A percentile compares a stretch with the other conserved stretches of the same genome.
phyloP scores from a whole-genome alignment of 345 rosid genomes.

The Gossypium thurberi region DNA sequence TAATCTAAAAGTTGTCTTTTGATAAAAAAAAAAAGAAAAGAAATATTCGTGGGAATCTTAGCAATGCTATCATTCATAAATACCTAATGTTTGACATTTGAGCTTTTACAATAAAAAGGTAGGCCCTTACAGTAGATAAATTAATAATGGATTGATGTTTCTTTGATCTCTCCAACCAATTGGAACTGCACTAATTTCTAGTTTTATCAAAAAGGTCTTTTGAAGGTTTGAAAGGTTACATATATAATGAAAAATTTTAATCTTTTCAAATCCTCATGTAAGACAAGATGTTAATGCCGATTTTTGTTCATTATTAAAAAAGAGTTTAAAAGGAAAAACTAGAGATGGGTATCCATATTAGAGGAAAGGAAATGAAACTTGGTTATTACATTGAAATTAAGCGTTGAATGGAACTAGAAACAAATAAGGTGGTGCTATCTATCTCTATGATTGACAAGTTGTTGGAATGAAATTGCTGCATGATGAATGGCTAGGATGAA shows the following conservation, averaged over 20 bases:
- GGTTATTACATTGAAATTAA: neutral
- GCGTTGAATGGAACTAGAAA: neutral
- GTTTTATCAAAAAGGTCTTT: neutral
- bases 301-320: neutral
- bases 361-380: neutral
- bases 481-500: neutral
- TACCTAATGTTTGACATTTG: neutral
- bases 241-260: no score
- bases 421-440: neutral
- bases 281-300: neutral
- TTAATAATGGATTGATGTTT: neutral
- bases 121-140: neutral
- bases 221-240: neutral
- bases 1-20: no score
- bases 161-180: neutral
- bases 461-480: neutral
- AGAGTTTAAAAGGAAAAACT: neutral
- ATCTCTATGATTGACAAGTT: neutral
- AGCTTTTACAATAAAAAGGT: neutral
- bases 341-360: neutral
- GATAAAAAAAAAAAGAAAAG: neutral
- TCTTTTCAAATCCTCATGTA: neutral
- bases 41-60: neutral
- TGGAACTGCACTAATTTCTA: neutral
- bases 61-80: neutral